Base-by-base conservation (phyloP, 2,329 filamentous ascomycete species). In the Hymenoscyphus linearis region DNA sequence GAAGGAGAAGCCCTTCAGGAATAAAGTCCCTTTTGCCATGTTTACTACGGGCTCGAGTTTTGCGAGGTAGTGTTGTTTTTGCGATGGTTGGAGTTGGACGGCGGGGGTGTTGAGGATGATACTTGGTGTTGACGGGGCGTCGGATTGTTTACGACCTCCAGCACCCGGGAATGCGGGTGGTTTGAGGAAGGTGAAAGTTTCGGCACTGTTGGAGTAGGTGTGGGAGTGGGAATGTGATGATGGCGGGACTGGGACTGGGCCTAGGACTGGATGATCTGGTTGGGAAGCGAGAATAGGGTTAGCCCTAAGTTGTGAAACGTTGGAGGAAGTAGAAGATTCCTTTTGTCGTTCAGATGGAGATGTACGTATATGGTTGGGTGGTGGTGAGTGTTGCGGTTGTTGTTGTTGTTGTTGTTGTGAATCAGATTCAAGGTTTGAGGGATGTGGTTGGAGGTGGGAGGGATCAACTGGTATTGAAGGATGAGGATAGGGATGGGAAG, bases 1-100 rank as follows among this genome's bases (percentile, higher is more conserved):
- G 73, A 88, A 88, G 71, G 91, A 88, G 54, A 82, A 76, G 58
- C 83, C 76, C 70, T 90, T 91, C 69, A 96, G 84, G 68, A 84
- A 79, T 64, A 86, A 74, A 65, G 85, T 84, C 52, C 79, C 78
- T 62, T 78, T 74, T 65, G 80, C 83, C 86, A 89, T 89, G 59
- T 62, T 80, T 72, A 47, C 18, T 12, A 25, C 18, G 1, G 44
- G 44, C 10, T 50, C 44, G 60, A 50, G 18, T 50, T 50, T 50
- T 3, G 44, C 44, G 18, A 50, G 44, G 10, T 22, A 50, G 10
- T 50, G 44, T 14, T 50, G 9, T 25, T 50, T 50, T 18, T 50
- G 44, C 2, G 18, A 22, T 18, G 44, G 18, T 50, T 50, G 44
- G 44, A 50, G 44, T 50, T 50, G 44, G 3, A 22, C 22, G 4